Conservation (phyloP, 495 filamentous ascomycete genomes). For the Aspergillus olivimuriae region DNA sequence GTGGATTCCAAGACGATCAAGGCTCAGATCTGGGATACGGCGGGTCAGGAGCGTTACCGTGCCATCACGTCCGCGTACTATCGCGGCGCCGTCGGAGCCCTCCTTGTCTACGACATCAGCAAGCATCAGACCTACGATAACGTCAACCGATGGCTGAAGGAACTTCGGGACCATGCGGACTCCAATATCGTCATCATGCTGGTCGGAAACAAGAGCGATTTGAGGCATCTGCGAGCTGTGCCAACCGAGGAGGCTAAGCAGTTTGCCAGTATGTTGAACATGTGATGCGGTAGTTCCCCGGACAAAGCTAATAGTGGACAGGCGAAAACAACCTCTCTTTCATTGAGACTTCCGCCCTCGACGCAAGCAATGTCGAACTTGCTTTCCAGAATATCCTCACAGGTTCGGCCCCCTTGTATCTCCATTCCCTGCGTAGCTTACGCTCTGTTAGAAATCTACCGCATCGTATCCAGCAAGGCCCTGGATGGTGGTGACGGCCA, state of each 20-base stretch:
- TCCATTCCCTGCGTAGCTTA: not conserved
- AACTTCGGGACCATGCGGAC: conserved; percentile 95
- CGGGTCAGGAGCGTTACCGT: conserved; percentile 97
- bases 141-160: conserved; percentile 98
- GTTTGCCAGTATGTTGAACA: conserved; percentile 81
- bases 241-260: conserved; percentile 97
- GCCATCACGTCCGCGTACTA: conserved; percentile 99
- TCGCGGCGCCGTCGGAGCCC: conserved; percentile 91
- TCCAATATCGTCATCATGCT: conserved; percentile 99
- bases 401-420: conserved; percentile 45
- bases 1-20: conserved; percentile 99
- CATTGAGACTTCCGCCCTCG: conserved; percentile 98
- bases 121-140: conserved; percentile 99
- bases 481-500: conserved; percentile 79
- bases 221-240: conserved; percentile 94
- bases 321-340: conserved; percentile 95
- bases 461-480: conserved; percentile 96
- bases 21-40: conserved; percentile 99
- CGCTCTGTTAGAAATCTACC: conserved; percentile 81
- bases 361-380: conserved; percentile 98
- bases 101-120: conserved; percentile 99
- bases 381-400: conserved; percentile 99
- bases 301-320: too few relatives aligned
- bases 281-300: too few relatives aligned
- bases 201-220: conserved; percentile 99